These are phyloP conservation scores for Cladophialophora psammophila DNA, from an alignment of 2,329 filamentous ascomycete species.

Conservation along the genomic window DNA sequence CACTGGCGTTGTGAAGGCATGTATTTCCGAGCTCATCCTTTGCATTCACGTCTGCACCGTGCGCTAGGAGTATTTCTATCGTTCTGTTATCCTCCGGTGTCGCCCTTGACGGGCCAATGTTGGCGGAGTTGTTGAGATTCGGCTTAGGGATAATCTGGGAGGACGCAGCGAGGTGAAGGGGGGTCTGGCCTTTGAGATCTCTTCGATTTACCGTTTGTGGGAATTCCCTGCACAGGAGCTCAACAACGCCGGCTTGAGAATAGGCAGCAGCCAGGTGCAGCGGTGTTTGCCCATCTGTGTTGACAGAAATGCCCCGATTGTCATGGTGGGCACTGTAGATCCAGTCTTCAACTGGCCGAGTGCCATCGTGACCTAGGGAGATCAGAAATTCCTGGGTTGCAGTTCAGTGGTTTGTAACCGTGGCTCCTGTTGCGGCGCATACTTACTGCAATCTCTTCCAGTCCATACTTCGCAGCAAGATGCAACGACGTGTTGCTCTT, in stretches of 20 bases:
- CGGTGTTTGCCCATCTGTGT: slow-evolving; percentile 80
- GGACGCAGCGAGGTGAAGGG: slow-evolving; percentile 53
- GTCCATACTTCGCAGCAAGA: slow-evolving; percentile 76
- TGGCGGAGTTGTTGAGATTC: slow-evolving; percentile 17
- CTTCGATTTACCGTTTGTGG: slow-evolving; percentile 68
- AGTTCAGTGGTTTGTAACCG: slow-evolving; percentile 15
- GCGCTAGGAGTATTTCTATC: slow-evolving; percentile 43
- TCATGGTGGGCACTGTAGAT: slow-evolving; percentile 42
- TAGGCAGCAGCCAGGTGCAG: slow-evolving; percentile 77
- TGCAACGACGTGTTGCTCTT: slow-evolving; percentile 86
- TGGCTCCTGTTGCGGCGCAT: background rate
- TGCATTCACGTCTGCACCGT: slow-evolving; percentile 55
- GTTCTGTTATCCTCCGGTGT: slow-evolving; percentile 42
- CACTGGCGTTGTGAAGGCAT: slow-evolving; percentile 83
- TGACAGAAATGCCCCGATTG: slow-evolving; percentile 69
- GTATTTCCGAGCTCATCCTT: slow-evolving; percentile 81
- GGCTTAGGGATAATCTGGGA: slow-evolving; percentile 34
- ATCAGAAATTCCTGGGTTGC: slow-evolving; percentile 67
- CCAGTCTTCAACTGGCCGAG: slow-evolving; percentile 37
- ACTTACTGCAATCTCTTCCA: slow-evolving; percentile 68
- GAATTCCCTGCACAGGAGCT: slow-evolving; percentile 71
- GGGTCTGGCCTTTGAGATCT: slow-evolving; percentile 69
- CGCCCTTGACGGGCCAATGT: slow-evolving; percentile 32
- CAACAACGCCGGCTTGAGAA: slow-evolving; percentile 76
- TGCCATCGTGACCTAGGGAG: slow-evolving; percentile 74